Base-by-base conservation (phyloP, 208 protist genomes). In the Hexamita inflata region DNA sequence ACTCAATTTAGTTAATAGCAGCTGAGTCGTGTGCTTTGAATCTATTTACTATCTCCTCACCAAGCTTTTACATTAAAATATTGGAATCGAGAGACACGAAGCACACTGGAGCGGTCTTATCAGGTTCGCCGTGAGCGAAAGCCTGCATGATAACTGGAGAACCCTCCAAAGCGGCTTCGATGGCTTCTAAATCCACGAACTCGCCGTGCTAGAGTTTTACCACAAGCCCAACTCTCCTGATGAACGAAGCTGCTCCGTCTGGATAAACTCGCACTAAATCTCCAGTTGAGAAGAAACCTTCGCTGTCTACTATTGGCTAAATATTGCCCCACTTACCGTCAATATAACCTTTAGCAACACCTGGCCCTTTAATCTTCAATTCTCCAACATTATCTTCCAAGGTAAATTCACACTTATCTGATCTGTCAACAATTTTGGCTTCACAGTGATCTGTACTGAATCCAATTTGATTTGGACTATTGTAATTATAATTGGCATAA, bases 371-470 rank as follows among this genome's bases (percentile, higher is more conserved):
- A n/a, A 70, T 42, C 2, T 15, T 15, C 2, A 70, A n/a, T 38
- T 70, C 64, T 24, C 64, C 64, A 45, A 45, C n/a, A 4, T 45
- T 15, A 38, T 70, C 34, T n/a, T 70, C 38, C 15, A 70, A 38
- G 11, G 40, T 32, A 45, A 70, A 45, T 38, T 70, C 64, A 32
- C 38, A 57, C 11, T 29, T n/a, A 38, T 70, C 64, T 2, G 11
- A 49, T n/a, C n/a, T 4, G 60, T 66, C 60, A 70, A 70, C 38
- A n/a, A 70, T n/a, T 38, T 70, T 70, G 7, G 64, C 64, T 70
- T 70, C 34, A n/a, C n/a, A n/a, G n/a, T n/a, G n/a, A n/a, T n/a
- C n/a, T n/a, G n/a, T n/a, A n/a, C n/a, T n/a, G n/a, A n/a, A n/a
- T n/a, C n/a, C n/a, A n/a, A n/a, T n/a, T n/a, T n/a, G n/a, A n/a